Evolutionary conservation across 306 rosid genomes (phyloP), one percentile per base, ranked within the genome.

Genomic region (Purshia tridentata): DNA sequence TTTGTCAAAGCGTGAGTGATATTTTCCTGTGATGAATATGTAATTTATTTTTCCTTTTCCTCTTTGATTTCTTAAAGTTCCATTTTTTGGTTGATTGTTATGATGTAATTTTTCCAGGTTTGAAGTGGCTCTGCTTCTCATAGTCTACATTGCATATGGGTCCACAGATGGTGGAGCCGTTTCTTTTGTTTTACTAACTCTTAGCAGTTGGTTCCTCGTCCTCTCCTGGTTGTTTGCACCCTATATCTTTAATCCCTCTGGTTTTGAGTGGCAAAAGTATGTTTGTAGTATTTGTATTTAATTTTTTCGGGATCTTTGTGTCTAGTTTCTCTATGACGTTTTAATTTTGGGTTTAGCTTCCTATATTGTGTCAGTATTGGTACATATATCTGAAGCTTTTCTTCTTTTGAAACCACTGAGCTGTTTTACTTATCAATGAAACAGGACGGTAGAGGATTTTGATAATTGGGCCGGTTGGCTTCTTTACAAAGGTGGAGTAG

Each of bases 391-490:
- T 58, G 6, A 16, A 70, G 29, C 35, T 39, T 50, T 44, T 52
- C 29, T 37, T 73, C 46, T 44, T 42, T 41, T 19, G 46, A 46
- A 57, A 19, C 59, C 59, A 56, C 19, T 42, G 23, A 49, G 52
- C 57, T 76, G 52, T 67, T 79, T 50, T 72, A 74, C 77, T 72
- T 75, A 53, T 41, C 70, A 19, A 53, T 69, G 75, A 41, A 79
- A 77, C 95, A 94, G 99, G 92, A 91, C 97, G 14, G 98, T 94
- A 78, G 99, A 89, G 80, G 97, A 94, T 88, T 94, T 94, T 81
- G 99, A 94, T 80, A 95, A 94, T 89, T 94, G 99, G 99, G 89
- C 89, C 9, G 85, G 84, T 85, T 94, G 99, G 99, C 99, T 94
- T 73, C 90, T 94, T 69, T 94, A 94, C 81, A 91, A 86, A 87